These are phyloP conservation scores for Pleurotus ostreatus DNA, from an alignment of 768 basidiomycete genomes.

Conservation along the genomic window DNA sequence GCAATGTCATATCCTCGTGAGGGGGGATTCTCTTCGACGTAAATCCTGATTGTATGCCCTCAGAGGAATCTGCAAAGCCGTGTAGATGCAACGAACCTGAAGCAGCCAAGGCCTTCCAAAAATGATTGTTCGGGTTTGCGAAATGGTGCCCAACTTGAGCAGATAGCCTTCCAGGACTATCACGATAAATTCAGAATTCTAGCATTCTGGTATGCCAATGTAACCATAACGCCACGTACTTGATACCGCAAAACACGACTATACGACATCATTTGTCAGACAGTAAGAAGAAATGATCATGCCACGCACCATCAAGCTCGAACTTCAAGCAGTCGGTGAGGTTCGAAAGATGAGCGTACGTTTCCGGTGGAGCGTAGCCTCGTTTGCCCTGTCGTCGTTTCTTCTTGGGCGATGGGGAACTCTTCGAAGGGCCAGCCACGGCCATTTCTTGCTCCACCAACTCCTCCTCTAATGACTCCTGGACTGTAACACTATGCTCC, in stretches of 20 bases:
- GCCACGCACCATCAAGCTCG: conserved; percentile 51
- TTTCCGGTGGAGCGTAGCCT: conserved; percentile 47
- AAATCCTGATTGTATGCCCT: conserved; percentile 37
- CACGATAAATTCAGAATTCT: not conserved
- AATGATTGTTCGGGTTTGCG: conserved; percentile 77
- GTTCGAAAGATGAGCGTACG: conserved; percentile 44
- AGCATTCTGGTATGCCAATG: not conserved
- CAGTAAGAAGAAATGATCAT: conserved; percentile 4
- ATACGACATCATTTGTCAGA: not conserved
- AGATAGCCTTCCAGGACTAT: conserved; percentile 65
- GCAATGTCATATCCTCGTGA: conserved; percentile 57
- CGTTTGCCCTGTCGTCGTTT: conserved; percentile 22
- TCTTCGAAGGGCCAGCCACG: too few relatives aligned
- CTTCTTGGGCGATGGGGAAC: conserved; percentile 19
- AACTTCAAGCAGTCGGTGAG: conserved; percentile 50
- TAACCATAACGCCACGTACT: conserved; percentile 38
- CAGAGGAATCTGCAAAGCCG: too few relatives aligned
- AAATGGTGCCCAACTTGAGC: conserved; percentile 75
- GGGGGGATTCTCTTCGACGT: conserved; percentile 50
- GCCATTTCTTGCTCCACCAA: not conserved
- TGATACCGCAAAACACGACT: conserved; percentile 88
- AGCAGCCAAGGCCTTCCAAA: conserved; percentile 69
- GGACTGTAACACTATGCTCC: not conserved
- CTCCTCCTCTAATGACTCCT: not conserved
- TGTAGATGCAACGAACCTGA: conserved; percentile 42